Evolutionary conservation across 257 asterid species (phyloP).

Genomic region (Vinca minor): DNA sequence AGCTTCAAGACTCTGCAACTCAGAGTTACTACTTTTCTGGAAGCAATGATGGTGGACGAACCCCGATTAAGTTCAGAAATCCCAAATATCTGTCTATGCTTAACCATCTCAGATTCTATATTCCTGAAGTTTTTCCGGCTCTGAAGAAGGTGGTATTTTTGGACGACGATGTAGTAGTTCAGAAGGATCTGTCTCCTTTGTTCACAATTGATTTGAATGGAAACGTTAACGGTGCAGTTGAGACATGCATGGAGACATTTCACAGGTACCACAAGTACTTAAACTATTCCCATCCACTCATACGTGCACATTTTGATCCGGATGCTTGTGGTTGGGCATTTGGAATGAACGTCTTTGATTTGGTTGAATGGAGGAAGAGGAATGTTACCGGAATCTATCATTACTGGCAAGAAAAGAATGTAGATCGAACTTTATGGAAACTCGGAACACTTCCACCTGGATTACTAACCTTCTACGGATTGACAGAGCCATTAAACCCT

Average conservation of each 20-base stretch:
- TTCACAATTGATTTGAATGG: conserved; percentile 37
- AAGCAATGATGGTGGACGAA: conserved; percentile 25
- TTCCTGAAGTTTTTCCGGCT: conserved; percentile 39
- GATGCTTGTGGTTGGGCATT: conserved; percentile 59
- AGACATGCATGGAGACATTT: conserved; percentile 44
- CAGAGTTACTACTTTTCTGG: conserved; percentile 37
- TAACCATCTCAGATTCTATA: conserved; percentile 43
- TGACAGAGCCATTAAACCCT: conserved; percentile 36
- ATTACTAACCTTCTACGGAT: conserved; percentile 38
- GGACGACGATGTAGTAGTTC: conserved; percentile 43
- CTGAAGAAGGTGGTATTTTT: conserved; percentile 37
- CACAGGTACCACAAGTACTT: conserved; percentile 43
- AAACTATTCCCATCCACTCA: conserved; percentile 37
- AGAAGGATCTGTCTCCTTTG: conserved; percentile 35
- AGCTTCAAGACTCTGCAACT: conserved; percentile 40
- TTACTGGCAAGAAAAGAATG: conserved; percentile 46
- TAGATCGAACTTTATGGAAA: conserved; percentile 39
- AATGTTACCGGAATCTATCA: conserved; percentile 44
- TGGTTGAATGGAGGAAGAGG: conserved; percentile 41
- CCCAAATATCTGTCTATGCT: conserved; percentile 46
- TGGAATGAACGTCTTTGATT: conserved; percentile 42
- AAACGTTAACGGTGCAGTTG: conserved; percentile 47
- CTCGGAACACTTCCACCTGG: conserved; percentile 50
- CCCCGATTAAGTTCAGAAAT: conserved; percentile 39
- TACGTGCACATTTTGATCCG: conserved; percentile 38